phyloP scores from a whole-genome alignment of 2,329 filamentous ascomycete genomes.

The Biscogniauxia mediterranea region DNA sequence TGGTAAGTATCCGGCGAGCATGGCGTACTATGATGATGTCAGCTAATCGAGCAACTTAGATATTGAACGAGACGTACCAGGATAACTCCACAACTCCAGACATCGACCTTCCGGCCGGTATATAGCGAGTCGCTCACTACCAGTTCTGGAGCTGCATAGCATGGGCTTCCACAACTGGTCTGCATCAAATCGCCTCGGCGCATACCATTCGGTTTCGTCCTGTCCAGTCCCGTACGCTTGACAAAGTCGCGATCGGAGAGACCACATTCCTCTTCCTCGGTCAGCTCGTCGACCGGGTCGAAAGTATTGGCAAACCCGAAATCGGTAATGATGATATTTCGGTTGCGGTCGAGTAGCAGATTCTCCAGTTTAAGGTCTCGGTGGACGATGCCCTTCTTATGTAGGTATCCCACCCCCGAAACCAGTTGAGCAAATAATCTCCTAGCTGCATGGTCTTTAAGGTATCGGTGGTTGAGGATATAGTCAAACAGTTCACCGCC shows the following conservation, averaged over 20 bases:
- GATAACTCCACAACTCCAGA: conserved; percentile 99
- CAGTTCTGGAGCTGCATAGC: conserved; percentile 93
- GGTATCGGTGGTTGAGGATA: conserved; percentile 92
- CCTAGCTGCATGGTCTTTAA: conserved; percentile 89
- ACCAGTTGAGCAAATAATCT: conserved; percentile 93
- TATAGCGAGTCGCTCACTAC: conserved; percentile 97
- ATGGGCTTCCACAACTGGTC: conserved; percentile 96
- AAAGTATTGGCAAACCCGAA: conserved; percentile 99
- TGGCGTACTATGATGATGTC: conserved; percentile 73
- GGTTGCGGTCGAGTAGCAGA: conserved; percentile 87
- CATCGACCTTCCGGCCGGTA: conserved; percentile 95
- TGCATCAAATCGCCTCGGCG: conserved; percentile 96
- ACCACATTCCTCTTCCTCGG: conserved; percentile 85
- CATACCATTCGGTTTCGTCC: conserved; percentile 68
- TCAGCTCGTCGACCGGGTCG: conserved; percentile 81
- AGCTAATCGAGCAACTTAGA: conserved; percentile 20
- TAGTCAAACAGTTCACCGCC: conserved; percentile 98
- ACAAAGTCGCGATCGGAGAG: conserved; percentile 85
- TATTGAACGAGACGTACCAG: conserved; percentile 61
- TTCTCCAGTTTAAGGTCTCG: conserved; percentile 97
- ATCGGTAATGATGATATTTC: conserved; percentile 99
- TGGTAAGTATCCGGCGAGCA: conserved; percentile 95
- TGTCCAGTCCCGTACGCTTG: conserved; percentile 82
- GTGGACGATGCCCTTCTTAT: conserved; percentile 98
- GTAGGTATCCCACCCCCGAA: conserved; percentile 93